Evolutionary conservation across 352 stramenopile genomes (phyloP).

Genomic region (Phytophthora brassicae): DNA sequence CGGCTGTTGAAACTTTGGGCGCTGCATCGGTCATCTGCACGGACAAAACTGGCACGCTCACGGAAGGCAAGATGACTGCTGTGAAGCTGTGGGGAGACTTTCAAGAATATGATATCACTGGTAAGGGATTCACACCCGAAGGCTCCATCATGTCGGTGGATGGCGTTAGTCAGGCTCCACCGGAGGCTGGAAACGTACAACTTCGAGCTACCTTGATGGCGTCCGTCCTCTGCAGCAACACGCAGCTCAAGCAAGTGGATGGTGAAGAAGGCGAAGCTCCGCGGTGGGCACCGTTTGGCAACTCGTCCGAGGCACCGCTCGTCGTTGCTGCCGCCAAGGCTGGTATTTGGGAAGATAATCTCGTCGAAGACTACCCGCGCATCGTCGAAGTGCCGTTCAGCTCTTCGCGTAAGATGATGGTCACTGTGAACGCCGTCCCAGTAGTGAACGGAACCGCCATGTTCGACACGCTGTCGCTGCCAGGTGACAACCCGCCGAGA

Average conservation of each 20-base stretch:
- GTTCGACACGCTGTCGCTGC: constrained; percentile 45
- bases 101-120: constrained; percentile 64
- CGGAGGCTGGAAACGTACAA: constrained; percentile 47
- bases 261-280: constrained; percentile 36
- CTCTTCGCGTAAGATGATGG: constrained; percentile 95
- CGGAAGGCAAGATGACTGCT: constrained; percentile 84
- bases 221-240: constrained; percentile 77
- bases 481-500: constrained; percentile 37
- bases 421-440: constrained; percentile 66
- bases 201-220: constrained; percentile 62
- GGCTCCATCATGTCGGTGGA: constrained; percentile 50
- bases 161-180: constrained; percentile 40
- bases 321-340: constrained; percentile 75
- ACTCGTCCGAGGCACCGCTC: constrained; percentile 74
- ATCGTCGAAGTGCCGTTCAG: constrained; percentile 93
- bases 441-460: constrained; percentile 24
- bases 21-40: constrained; percentile 92
- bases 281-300: constrained; percentile 59
- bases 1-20: constrained; percentile 82
- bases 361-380: constrained; percentile 63
- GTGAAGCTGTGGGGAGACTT: constrained; percentile 80
- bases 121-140: constrained; percentile 62
- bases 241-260: constrained; percentile 64
- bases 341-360: constrained; percentile 58
- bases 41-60: constrained; percentile 96